phyloP scores from a whole-genome alignment of 257 asterid species.

The Gentiana straminea region DNA sequence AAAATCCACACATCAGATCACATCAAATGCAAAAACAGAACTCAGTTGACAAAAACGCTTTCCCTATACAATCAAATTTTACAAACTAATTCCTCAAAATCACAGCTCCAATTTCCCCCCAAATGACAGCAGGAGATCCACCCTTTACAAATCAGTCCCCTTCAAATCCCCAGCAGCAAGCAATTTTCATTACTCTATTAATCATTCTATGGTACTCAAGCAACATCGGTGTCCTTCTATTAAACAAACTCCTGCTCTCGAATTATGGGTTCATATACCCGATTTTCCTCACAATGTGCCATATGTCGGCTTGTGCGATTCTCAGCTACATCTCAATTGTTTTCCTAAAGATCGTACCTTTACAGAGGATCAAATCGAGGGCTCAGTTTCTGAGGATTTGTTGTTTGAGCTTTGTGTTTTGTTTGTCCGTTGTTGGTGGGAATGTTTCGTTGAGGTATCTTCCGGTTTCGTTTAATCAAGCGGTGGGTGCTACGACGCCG shows the following conservation, averaged over 20 bases:
- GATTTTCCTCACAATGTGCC: constrained; percentile 93
- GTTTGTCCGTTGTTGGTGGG: constrained; percentile 94
- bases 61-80: no score
- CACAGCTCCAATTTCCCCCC: no score
- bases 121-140: no score
- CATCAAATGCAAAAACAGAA: no score
- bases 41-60: no score
- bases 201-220: constrained; percentile 68
- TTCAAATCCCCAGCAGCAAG: constrained; percentile 10
- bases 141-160: no score
- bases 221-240: constrained; percentile 87
- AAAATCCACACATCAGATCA: no score
- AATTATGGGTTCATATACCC: constrained; percentile 76
- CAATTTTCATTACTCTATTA: constrained; percentile 45
- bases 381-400: constrained; percentile 65
- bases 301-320: constrained; percentile 90
- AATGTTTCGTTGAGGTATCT: constrained; percentile 60
- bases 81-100: no score
- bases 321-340: constrained; percentile 78
- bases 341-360: constrained; percentile 62
- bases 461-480: constrained; percentile 95
- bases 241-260: constrained; percentile 79
- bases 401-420: constrained; percentile 73
- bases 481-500: constrained; percentile 96
- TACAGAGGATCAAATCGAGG: constrained; percentile 75